These are phyloP conservation scores for Meyerozyma smithsonii DNA, from an alignment of 1,139 yeast species.

Conservation along the genomic window DNA sequence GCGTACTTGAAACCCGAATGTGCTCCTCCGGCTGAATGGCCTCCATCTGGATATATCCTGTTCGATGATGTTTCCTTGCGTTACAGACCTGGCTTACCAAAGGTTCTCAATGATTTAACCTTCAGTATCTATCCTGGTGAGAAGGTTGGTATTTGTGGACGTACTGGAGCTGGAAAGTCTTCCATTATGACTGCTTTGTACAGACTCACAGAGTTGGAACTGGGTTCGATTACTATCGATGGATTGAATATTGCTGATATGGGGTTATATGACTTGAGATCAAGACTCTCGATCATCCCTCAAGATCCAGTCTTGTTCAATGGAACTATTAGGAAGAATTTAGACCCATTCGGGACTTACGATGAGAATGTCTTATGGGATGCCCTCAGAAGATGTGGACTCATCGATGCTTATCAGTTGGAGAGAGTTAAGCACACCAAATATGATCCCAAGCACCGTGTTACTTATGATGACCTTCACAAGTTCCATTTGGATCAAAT, in stretches of 20 bases:
- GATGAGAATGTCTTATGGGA: slow-evolving; percentile 13
- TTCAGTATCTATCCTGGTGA: slow-evolving; percentile 47
- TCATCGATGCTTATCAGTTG: background rate
- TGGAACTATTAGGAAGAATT: slow-evolving; percentile 14
- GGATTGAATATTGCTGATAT: slow-evolving; percentile 49
- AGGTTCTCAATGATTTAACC: slow-evolving; percentile 56
- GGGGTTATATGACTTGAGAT: slow-evolving; percentile 15
- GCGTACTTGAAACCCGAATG: slow-evolving; percentile 41
- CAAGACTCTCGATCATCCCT: slow-evolving; percentile 17
- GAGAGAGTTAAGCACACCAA: background rate
- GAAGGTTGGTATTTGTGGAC: slow-evolving; percentile 71
- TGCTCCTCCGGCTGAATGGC: slow-evolving; percentile 49
- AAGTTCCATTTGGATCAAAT: slow-evolving; percentile 63
- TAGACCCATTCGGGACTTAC: slow-evolving; percentile 22
- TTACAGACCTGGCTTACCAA: slow-evolving; percentile 74
- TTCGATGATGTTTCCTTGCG: slow-evolving; percentile 59
- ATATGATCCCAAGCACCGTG: slow-evolving; percentile 8
- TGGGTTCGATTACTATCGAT: slow-evolving; percentile 54
- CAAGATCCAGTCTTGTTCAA: slow-evolving; percentile 19
- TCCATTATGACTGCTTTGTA: slow-evolving; percentile 64
- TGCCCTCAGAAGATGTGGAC: slow-evolving; percentile 11
- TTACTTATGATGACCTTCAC: slow-evolving; percentile 29
- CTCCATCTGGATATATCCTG: slow-evolving; percentile 42
- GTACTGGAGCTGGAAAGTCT: slow-evolving; percentile 79
- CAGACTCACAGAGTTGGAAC: slow-evolving; percentile 52